Evolutionary conservation across 106 monocot species (phyloP), one percentile per base, ranked within the genome.

Genomic region (Xerophyta viscosa): DNA sequence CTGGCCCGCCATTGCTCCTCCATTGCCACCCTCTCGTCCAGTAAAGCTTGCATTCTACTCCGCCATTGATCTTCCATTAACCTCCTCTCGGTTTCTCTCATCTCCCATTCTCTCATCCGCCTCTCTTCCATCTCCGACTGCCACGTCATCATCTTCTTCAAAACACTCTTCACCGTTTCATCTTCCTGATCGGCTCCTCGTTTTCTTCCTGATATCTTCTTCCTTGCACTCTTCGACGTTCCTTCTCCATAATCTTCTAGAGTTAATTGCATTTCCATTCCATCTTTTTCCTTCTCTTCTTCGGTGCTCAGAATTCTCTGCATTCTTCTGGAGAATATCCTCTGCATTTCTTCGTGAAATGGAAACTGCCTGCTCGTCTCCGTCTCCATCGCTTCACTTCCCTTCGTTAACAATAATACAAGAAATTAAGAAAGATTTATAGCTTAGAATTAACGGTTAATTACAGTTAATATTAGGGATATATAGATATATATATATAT

Each of bases 341-440:
- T 74, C 56, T 60, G 71, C 92, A 87, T 74, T 30, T 93, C 87
- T 5, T 83, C 83, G 8, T 80, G 57, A 60, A 77, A 87, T 7
- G 79, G 74, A 66, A 93, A 92, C 50, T 58, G 54, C 66, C 22
- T 62, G 3, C 50, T 45, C 11, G 3, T 57, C 65, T 46, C 73
- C 9, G 45, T 69, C 41, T 67, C 73, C 71, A 59, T 33, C 3
- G 68, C 45, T 51, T 81, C 89, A 24, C 73, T 68, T 4, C 74
- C 84, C 88, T 88, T 42, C 12, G 50, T n/a, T 1, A 41, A 29
- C 2, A n/a, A n/a, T n/a, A n/a, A n/a, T n/a, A n/a, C n/a, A n/a
- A n/a, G n/a, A 45, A 6, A 27, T 20, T 46, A 10, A 17, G 23
- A 14, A 22, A 4, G 14, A 29, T 48, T 37, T 6, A 36, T 36